Base-by-base conservation (phyloP, 75 land plant species). In the Larix kaempferi region DNA sequence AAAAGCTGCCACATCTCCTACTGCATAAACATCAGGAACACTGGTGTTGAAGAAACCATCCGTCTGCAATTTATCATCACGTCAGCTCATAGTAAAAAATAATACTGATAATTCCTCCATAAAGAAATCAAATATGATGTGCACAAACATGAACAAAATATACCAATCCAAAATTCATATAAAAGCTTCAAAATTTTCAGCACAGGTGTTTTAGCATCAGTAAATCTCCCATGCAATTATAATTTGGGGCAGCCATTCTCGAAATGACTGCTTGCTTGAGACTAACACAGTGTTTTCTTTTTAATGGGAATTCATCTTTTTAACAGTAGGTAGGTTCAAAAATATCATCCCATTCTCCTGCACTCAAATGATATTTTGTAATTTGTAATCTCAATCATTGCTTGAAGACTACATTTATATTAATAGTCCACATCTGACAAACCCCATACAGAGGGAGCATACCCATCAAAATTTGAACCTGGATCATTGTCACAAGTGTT, bases 1-100 rank as follows among this genome's bases (percentile, higher is more conserved):
- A 56, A 95, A 96, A 10, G 98, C 88, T 13, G 99, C 95, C 26
- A 96, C 89, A 80, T 95, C 99, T 33, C 98, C 98, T 3, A 93
- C 86, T 71, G 98, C 98, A 85, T 93, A 95, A 1, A 96, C 99
- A 87, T 86, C 88, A 56, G 93, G 91, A 71, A 85, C 82, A 63
- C 98, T 96, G 60, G 99, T 94, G 57, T 84, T 87, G 88, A 96
- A 96, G 77, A 88, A 90, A 1, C 80, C 86, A 89, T 94, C 99
- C 74, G 97, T 96, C 99, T 96, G 89, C 78, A 74, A 59, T 74
- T n/a, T 44, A 56, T 27, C 11, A 41, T 69, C 6, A 19, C 22
- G 21, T 55, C 14, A 41, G 49, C 57, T 61, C 55, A 37, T 27
- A 41, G 49, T 39, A 37, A 52, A 23, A 49, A 52, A 37, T 44